A percentile compares a stretch with the other conserved stretches of the same genome.
Evolutionary conservation across 1,284 basidiomycete genomes (phyloP).

Genomic region (Sanguinoderma infundibulare): DNA sequence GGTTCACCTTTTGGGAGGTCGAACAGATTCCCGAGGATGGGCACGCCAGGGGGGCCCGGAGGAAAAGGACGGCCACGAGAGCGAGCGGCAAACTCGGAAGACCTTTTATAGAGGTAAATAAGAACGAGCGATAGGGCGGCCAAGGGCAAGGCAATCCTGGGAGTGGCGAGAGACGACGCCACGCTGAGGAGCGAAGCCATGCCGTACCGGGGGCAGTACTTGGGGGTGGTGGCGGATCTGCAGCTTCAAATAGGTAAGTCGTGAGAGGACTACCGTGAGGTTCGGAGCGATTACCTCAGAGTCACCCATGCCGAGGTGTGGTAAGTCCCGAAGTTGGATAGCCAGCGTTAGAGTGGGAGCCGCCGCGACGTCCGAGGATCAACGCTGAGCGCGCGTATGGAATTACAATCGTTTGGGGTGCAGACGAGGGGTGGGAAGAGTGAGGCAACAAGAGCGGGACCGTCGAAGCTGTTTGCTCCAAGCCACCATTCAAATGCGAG

Average conservation of each 20-base stretch:
- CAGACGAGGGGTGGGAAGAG: no score
- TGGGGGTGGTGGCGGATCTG: neutral
- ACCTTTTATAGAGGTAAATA: neutral
- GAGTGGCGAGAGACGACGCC: neutral
- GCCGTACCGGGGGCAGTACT: neutral
- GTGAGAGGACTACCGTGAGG: neutral
- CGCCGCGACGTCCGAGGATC: no score
- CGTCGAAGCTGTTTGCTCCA: no score
- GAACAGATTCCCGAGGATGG: slow-evolving; percentile 2
- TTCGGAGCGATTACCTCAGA: no score
- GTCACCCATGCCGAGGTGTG: no score
- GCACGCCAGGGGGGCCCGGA: neutral
- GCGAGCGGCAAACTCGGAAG: neutral
- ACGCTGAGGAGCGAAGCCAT: neutral
- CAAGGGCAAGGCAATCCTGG: neutral
- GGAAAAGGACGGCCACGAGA: neutral
- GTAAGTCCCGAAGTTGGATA: no score
- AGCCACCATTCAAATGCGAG: no score
- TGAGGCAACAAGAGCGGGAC: no score
- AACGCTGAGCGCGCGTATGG: no score
- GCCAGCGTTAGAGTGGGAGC: no score
- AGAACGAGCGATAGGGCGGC: neutral
- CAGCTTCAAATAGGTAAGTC: neutral
- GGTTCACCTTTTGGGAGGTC: neutral
- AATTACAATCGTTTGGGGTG: no score